Evolutionary conservation across 2,329 filamentous ascomycete species (phyloP).

Genomic region (Aspergillus arachidicola): DNA sequence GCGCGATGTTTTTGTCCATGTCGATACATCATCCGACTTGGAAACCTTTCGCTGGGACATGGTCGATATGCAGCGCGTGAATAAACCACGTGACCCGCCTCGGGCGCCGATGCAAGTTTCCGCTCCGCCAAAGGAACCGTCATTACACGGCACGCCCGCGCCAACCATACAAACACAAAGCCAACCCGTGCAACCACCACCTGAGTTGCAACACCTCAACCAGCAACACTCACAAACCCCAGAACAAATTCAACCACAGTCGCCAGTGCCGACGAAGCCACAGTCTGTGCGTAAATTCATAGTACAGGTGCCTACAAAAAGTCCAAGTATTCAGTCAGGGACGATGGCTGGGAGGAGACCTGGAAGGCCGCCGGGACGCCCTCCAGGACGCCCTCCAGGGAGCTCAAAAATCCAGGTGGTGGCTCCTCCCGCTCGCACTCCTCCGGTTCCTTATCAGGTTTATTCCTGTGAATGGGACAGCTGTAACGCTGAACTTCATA

Average conservation of each 20-base stretch:
- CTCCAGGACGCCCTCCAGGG: constrained; percentile 25
- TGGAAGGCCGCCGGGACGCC: constrained; percentile 16
- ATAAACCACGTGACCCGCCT: constrained; percentile 16
- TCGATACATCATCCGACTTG: constrained; percentile 55
- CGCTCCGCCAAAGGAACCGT: not conserved
- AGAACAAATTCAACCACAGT: not conserved
- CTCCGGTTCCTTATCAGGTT: constrained; percentile 35
- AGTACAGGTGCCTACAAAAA: not conserved
- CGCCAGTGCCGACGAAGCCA: constrained; percentile 7
- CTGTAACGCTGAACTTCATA: constrained; percentile 63
- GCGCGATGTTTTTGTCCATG: constrained; percentile 42
- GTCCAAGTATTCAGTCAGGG: not conserved
- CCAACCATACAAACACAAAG: not conserved
- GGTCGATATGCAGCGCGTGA: constrained; percentile 48
- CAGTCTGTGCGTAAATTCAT: not conserved
- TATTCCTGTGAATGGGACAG: constrained; percentile 62
- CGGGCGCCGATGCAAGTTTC: not conserved
- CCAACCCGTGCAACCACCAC: not conserved
- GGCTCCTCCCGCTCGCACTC: constrained; percentile 15
- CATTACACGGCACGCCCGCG: not conserved
- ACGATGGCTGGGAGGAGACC: constrained; percentile 19
- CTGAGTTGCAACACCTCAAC: not conserved
- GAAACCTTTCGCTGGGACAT: constrained; percentile 64
- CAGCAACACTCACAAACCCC: not conserved
- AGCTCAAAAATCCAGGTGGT: constrained; percentile 22